These are phyloP conservation scores for Fragaria ananassa DNA, from an alignment of 306 rosid species.

Conservation along the genomic window DNA sequence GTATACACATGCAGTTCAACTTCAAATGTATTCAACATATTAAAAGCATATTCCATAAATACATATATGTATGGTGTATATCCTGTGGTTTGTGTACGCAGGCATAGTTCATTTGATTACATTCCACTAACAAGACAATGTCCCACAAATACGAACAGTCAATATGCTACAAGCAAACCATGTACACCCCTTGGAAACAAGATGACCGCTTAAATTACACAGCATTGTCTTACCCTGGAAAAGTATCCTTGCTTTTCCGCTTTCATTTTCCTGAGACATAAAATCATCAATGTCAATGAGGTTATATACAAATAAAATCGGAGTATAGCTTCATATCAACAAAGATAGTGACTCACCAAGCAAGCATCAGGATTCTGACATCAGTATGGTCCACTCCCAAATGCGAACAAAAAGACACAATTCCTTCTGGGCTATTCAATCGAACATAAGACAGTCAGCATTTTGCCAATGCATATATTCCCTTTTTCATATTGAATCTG, in stretches of 20 bases:
- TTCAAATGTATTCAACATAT: background rate
- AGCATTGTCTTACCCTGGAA: conserved; percentile 44
- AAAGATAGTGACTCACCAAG: conserved; percentile 43
- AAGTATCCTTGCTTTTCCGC: conserved; percentile 71
- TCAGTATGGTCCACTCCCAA: conserved; percentile 57
- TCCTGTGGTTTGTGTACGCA: background rate
- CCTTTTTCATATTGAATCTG: background rate
- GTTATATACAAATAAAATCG: conserved; percentile 13
- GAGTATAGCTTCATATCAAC: background rate
- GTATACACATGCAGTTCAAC: background rate
- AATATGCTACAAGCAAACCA: background rate
- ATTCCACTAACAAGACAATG: background rate
- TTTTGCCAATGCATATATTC: background rate
- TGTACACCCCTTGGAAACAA: background rate
- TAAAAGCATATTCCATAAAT: background rate
- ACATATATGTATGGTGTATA: background rate
- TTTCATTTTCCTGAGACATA: conserved; percentile 59
- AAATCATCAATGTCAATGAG: conserved; percentile 1
- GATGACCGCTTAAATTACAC: background rate
- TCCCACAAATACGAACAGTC: background rate
- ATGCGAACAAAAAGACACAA: conserved; percentile 55
- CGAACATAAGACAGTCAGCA: conserved; percentile 11
- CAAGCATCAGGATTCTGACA: conserved; percentile 61
- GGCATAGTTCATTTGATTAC: background rate
- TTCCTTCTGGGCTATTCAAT: conserved; percentile 67